A percentile compares a stretch with the other conserved stretches of the same genome.
Conservation (phyloP, 306 rosid species). For the Pterocarpus macrocarpus region DNA sequence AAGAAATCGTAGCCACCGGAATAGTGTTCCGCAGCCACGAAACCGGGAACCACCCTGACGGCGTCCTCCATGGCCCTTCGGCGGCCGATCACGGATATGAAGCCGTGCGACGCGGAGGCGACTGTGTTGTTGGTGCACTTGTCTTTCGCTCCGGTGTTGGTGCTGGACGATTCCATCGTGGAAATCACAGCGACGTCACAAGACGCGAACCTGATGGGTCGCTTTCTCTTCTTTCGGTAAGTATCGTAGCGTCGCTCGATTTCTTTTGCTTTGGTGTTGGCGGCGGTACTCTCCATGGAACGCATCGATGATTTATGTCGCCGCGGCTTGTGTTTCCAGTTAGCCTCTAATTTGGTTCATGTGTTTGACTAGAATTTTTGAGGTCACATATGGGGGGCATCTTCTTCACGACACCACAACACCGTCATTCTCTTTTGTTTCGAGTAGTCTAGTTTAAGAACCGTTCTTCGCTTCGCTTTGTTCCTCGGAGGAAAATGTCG, state of each 20-base stretch:
- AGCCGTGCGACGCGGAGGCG: conserved; percentile 52
- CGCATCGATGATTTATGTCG: not conserved
- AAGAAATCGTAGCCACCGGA: conserved; percentile 53
- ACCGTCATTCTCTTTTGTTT: not conserved
- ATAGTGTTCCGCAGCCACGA: conserved; percentile 23
- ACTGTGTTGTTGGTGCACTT: not conserved
- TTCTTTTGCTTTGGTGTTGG: conserved; percentile 21
- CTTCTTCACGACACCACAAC: not conserved
- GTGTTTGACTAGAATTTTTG: not conserved
- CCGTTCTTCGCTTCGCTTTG: not conserved
- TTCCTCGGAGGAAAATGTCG: too few species aligned
- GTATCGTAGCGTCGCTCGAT: conserved; percentile 1
- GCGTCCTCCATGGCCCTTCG: conserved; percentile 75
- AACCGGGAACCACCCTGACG: conserved; percentile 41
- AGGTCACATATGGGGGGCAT: not conserved
- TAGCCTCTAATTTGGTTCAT: not conserved
- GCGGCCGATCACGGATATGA: conserved; percentile 70
- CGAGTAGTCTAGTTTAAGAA: not conserved
- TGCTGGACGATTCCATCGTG: not conserved
- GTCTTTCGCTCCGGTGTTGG: not conserved
- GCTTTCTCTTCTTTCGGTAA: conserved; percentile 44
- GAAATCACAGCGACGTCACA: conserved; percentile 13
- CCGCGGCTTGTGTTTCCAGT: too few species aligned
- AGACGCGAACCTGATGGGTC: not conserved
- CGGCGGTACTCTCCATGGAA: not conserved